A percentile compares a stretch with the other conserved stretches of the same genome.
phyloP scores from a whole-genome alignment of 2,329 filamentous ascomycete genomes.

The Dactylonectria estremocensis region DNA sequence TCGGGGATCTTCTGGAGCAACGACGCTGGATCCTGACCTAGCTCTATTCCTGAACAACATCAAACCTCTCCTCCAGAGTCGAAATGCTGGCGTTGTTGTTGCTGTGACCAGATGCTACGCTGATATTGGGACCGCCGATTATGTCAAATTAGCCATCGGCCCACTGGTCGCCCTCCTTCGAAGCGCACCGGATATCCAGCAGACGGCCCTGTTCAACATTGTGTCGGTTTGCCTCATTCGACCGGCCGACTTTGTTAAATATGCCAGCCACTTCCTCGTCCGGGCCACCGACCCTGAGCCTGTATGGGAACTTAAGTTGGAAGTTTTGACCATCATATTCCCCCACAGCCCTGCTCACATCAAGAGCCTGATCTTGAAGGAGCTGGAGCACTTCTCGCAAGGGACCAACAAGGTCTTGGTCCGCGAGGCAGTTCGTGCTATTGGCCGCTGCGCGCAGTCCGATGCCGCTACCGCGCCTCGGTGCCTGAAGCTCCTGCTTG shows the following conservation, averaged over 20 bases:
- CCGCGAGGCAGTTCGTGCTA: constrained; percentile 90
- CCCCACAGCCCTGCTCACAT: constrained; percentile 82
- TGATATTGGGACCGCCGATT: constrained; percentile 84
- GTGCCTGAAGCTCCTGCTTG: constrained; percentile 86
- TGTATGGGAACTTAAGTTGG: constrained; percentile 93
- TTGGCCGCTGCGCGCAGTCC: constrained; percentile 91
- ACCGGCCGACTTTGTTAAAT: constrained; percentile 87
- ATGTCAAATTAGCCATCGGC: constrained; percentile 82
- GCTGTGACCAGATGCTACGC: constrained; percentile 89
- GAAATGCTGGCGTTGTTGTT: constrained; percentile 93
- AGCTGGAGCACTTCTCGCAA: constrained; percentile 93
- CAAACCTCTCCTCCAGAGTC: constrained; percentile 88
- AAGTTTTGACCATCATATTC: constrained; percentile 92
- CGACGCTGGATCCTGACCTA: constrained; percentile 85
- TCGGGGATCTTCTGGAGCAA: constrained; percentile 60
- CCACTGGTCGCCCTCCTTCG: constrained; percentile 90
- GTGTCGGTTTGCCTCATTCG: constrained; percentile 88
- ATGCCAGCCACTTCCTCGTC: constrained; percentile 91
- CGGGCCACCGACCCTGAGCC: constrained; percentile 83
- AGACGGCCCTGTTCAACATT: constrained; percentile 93
- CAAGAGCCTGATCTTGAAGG: constrained; percentile 90
- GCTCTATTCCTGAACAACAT: constrained; percentile 85
- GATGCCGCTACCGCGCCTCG: constrained; percentile 79
- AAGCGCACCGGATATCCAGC: constrained; percentile 87
- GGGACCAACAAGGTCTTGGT: constrained; percentile 82